Evolutionary conservation across 306 rosid species (phyloP), one percentile per base, ranked within the genome.

Genomic region (Prunus mume): DNA sequence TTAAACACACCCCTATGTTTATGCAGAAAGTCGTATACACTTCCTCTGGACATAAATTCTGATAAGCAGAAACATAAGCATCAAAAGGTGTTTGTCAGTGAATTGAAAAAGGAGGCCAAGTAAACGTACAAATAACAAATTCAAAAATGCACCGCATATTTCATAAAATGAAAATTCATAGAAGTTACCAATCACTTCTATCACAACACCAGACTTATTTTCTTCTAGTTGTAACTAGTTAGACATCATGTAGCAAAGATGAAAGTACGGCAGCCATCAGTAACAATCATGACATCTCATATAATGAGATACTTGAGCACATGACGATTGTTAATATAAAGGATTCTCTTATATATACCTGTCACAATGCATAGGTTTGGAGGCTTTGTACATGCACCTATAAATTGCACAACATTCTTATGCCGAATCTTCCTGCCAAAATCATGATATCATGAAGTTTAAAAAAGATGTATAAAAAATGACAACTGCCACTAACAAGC

Each of bases 371-470:
- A 92, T 41, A 96, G 91, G 85, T 86, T 92, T 80, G 98, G 97
- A 72, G 91, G 91, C 72, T 69, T 88, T 41, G 99, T 96, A 73
- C 98, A 96, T 66, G 98, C 99, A 47, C 99, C 99, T 10, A 96
- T 89, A 86, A 96, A 96, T 83, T 96, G 99, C 78, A 96, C 99
- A 68, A 96, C 99, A 86, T 96, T 96, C 89, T 96, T 96, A 87
- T 96, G 99, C 71, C 96, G 93, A 77, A 96, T 86, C 83, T 92
- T 96, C 96, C 99, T 96, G 91, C 82, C 80, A 86, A 72, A 75
- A 27, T 75, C 54, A 71, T 55, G 56, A 57, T 76, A 65, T 55
- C 64, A 51, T 77, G 66, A 76, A 76, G 71, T 67, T 46, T 46
- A 17, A 8, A 74, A 73, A 55, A 47, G 4, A 19, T 19, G 28